These are phyloP conservation scores for Bipolaris cookei DNA, from an alignment of 2,329 filamentous ascomycete genomes.

Conservation along the genomic window DNA sequence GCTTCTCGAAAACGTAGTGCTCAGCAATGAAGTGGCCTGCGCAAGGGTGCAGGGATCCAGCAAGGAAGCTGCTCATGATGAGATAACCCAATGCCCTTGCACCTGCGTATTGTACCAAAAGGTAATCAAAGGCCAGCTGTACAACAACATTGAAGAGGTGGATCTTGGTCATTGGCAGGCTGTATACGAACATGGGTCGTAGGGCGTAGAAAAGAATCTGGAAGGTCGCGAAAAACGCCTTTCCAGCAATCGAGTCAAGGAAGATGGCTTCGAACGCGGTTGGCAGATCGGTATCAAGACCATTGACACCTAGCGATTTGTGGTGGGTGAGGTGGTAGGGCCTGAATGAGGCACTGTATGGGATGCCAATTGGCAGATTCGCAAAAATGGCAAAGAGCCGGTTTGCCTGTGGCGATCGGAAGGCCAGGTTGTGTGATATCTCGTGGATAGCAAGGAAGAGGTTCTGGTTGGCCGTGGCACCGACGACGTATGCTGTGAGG, in stretches of 20 bases:
- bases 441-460: conserved; percentile 98
- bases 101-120: conserved; percentile 67
- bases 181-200: conserved; percentile 92
- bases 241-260: conserved; percentile 92
- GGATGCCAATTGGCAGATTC: conserved; percentile 93
- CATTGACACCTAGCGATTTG: conserved; percentile 96
- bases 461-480: conserved; percentile 97
- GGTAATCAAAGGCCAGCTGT: conserved; percentile 79
- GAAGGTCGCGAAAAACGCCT: conserved; percentile 98
- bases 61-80: conserved; percentile 87
- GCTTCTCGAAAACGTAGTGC: conserved; percentile 65
- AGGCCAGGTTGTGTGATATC: conserved; percentile 97
- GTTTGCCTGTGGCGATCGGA: conserved; percentile 80
- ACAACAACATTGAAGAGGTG: conserved; percentile 81
- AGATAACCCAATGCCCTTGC: conserved; percentile 78
- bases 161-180: conserved; percentile 82
- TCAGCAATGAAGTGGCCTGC: conserved; percentile 99
- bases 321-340: conserved; percentile 99
- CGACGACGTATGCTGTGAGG: conserved; percentile 85
- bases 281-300: conserved; percentile 93
- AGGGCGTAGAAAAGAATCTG: conserved; percentile 99
- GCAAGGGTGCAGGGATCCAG: conserved; percentile 89
- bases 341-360: conserved; percentile 95
- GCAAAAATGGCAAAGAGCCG: conserved; percentile 88
- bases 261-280: conserved; percentile 90